phyloP scores from a whole-genome alignment of 2,329 filamentous ascomycete genomes.

The Endoconidiophora polonica region DNA sequence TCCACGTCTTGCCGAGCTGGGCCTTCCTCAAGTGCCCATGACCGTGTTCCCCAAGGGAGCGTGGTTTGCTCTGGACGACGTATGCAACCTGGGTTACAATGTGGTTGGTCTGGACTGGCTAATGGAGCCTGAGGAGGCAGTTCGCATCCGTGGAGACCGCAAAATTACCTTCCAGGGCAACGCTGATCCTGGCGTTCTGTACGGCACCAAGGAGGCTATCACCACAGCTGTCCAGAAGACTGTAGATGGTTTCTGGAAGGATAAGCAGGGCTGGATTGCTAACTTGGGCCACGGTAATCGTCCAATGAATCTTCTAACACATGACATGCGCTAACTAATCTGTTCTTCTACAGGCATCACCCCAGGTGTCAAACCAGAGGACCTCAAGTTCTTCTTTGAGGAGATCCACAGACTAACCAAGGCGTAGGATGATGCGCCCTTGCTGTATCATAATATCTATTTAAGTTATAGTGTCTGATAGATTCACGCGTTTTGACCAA shows the following conservation, averaged over 20 bases:
- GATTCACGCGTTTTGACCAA: no score
- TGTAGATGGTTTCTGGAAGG: conserved; percentile 65
- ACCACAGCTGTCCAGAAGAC: conserved; percentile 69
- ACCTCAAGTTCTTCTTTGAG: conserved; percentile 83
- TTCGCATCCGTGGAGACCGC: conserved; percentile 60
- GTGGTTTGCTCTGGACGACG: conserved; percentile 80
- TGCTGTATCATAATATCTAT: no score
- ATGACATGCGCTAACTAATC: no score
- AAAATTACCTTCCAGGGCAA: conserved; percentile 77
- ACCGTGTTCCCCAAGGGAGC: conserved; percentile 96
- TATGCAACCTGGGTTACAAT: conserved; percentile 80
- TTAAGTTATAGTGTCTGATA: no score
- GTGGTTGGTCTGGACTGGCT: conserved; percentile 93
- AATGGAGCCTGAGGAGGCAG: conserved; percentile 71
- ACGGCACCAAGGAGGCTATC: conserved; percentile 68
- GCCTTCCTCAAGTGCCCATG: conserved; percentile 75
- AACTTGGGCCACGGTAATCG: conserved; percentile 82
- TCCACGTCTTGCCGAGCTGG: conserved; percentile 52
- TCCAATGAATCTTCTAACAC: conserved; percentile 10
- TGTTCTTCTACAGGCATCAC: conserved; percentile 52
- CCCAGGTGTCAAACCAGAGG: conserved; percentile 82
- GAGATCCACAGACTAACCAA: conserved; percentile 65
- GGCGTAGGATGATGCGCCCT: conserved; percentile 16
- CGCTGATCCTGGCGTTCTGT: conserved; percentile 83
- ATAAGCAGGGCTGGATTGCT: conserved; percentile 83